Percentiles rank a stretch among this genome's conserved stretches.
phyloP scores from a whole-genome alignment of 2,329 filamentous ascomycete species.

The Claviceps pusilla region DNA sequence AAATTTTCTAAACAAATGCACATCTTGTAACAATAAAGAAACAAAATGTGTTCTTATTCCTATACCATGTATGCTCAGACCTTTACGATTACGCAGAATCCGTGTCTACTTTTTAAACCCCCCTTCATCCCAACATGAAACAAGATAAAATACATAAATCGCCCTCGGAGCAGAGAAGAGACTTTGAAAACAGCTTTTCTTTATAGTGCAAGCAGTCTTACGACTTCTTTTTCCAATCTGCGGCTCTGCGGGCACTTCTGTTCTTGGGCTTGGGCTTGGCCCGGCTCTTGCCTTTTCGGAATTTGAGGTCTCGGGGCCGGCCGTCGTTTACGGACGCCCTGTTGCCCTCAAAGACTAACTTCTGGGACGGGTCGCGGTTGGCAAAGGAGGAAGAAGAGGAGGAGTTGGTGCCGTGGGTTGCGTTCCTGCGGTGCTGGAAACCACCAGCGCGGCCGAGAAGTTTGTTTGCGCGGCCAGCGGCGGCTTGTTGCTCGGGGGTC shows the following conservation, averaged over 20 bases:
- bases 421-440: constrained; percentile 26
- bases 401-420: constrained; percentile 9
- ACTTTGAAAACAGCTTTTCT: not conserved
- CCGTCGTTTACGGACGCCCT: constrained; percentile 54
- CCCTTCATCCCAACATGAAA: too few relatives aligned
- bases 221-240: constrained; percentile 31
- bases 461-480: constrained; percentile 57
- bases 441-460: constrained; percentile 58
- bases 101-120: too few relatives aligned
- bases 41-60: too few relatives aligned
- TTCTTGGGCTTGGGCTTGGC: constrained; percentile 22
- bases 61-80: too few relatives aligned
- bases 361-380: constrained; percentile 34
- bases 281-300: constrained; percentile 30
- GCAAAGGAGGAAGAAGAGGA: not conserved
- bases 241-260: constrained; percentile 24
- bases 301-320: constrained; percentile 39
- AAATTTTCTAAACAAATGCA: too few relatives aligned
- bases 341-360: constrained; percentile 68
- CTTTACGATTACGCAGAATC: too few relatives aligned
- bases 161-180: not conserved
- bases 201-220: not conserved
- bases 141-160: too few relatives aligned
- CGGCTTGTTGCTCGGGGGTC: constrained; percentile 53
- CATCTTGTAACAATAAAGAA: too few relatives aligned